Base-by-base conservation (phyloP, 768 basidiomycete genomes). In the Suillus decipiens region DNA sequence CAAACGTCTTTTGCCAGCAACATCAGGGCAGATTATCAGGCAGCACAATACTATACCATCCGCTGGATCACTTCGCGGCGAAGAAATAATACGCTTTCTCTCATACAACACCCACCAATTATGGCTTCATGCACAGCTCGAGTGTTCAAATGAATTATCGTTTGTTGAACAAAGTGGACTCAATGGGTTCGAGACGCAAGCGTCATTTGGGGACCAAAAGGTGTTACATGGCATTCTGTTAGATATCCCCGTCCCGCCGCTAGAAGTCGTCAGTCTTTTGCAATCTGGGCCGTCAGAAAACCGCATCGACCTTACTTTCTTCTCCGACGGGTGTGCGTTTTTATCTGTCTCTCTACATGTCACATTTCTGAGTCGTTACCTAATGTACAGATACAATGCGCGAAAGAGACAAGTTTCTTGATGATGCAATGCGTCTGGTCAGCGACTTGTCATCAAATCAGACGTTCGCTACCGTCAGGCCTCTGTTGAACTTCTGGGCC, bases 401-500 rank as follows among this genome's bases (percentile, higher is more conserved):
- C 36, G 91, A 93, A 69, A 77, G 80, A 41, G 78, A 73, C 10
- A 90, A 87, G 67, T 92, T 93, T 68, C 63, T 92, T 48, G 72
- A 79, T 42, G 91, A 93, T 67, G 89, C 89, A 3, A 72, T 73
- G 58, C 81, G 87, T 34, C 83, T 93, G 11, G 91, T 89, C 0
- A 70, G 81, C 51, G 91, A 90, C 69, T 79, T 93, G 39, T 86
- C 90, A 2, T 75, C 81, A 34, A 91, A 91, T 69, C 87, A 90
- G 66, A 92, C 91, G 0, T 92, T 92, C 72, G 81, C 87, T 64
- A 87, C 89, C 0, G 90, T 93, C 22, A 84, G 83, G 67, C 89
- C 90, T 3, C 76, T 92, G 53, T 75, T 93, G 66, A 93, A 92
- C 70, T 90, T 92, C 66, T 93, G 89, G 89, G 90, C 88, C 6